Percentiles rank a stretch among this genome's conserved stretches.
Conservation (phyloP, 2,329 filamentous ascomycete genomes). For the Gaeumannomyces tritici region DNA sequence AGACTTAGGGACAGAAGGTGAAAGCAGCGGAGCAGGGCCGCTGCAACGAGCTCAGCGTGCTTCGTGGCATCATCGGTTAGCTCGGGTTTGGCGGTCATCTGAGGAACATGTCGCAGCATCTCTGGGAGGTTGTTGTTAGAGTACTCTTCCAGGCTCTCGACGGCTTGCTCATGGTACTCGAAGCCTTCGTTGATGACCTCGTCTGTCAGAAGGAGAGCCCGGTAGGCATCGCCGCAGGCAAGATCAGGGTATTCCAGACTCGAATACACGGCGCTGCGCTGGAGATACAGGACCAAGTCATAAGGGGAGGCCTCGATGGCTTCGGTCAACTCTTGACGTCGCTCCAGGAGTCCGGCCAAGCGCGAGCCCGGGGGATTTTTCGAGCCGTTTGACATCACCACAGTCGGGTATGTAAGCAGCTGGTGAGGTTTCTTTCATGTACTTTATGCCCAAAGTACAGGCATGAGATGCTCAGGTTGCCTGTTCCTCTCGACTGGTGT, state of each 20-base stretch:
- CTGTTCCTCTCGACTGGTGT: no score
- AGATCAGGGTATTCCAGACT: conserved; percentile 81
- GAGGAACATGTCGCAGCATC: conserved; percentile 33
- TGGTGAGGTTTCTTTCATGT: neutral
- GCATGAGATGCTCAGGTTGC: neutral
- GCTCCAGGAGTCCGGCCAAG: conserved; percentile 36
- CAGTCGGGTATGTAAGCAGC: neutral
- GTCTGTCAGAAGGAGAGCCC: conserved; percentile 77
- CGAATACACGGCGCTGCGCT: conserved; percentile 62
- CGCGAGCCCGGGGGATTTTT: conserved; percentile 8
- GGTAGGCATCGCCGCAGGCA: conserved; percentile 81
- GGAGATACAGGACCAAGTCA: conserved; percentile 54
- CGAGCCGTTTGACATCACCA: neutral
- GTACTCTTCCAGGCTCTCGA: conserved; percentile 38
- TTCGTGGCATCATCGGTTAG: neutral
- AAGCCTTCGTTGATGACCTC: conserved; percentile 69
- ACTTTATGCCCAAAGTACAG: neutral
- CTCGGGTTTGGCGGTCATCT: neutral
- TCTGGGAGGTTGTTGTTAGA: conserved; percentile 26
- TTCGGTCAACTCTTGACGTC: conserved; percentile 48
- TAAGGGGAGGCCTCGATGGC: conserved; percentile 43
- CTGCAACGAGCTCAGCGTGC: conserved; percentile 30
- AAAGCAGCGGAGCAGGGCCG: conserved; percentile 47
- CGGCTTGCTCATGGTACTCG: conserved; percentile 67
- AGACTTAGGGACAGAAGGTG: conserved; percentile 49